A percentile compares a stretch with the other conserved stretches of the same genome.
These are phyloP conservation scores for Neurospora tetrasperma DNA, from an alignment of 495 filamentous ascomycete genomes.

Conservation along the genomic window DNA sequence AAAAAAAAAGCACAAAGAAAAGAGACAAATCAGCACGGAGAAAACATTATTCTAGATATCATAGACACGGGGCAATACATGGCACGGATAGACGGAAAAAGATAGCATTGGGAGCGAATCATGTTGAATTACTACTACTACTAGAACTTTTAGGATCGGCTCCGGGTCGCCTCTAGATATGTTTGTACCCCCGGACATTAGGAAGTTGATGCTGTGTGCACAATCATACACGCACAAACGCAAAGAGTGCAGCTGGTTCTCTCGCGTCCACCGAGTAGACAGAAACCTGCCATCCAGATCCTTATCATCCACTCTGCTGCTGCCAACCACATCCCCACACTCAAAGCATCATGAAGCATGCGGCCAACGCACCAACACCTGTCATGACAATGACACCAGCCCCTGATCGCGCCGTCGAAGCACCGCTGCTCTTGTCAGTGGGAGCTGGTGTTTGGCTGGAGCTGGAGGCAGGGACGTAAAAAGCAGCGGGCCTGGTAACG, in stretches of 20 bases:
- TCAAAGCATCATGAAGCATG: not conserved
- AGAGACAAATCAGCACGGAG: not conserved
- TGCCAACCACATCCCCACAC: not conserved
- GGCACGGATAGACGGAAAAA: not conserved
- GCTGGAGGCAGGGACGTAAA: not conserved
- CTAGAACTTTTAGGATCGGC: not conserved
- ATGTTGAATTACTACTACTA: conserved; percentile 1
- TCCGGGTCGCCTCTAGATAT: not conserved
- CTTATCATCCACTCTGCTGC: not conserved
- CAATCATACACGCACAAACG: not conserved
- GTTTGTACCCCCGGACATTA: not conserved
- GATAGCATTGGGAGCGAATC: not conserved
- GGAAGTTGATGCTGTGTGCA: not conserved
- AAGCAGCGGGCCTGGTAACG: not conserved
- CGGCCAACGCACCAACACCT: not conserved
- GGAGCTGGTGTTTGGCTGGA: not conserved
- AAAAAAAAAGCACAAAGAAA: not conserved
- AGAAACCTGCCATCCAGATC: not conserved
- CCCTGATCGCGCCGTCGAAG: not conserved
- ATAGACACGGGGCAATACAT: not conserved
- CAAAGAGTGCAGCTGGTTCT: not conserved
- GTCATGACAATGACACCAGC: not conserved
- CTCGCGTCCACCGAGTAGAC: not conserved
- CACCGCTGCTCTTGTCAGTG: not conserved
- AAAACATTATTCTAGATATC: not conserved